Evolutionary conservation across 192 early-diverging fungal genomes (phyloP).

Genomic region (Coemansia sp.): DNA sequence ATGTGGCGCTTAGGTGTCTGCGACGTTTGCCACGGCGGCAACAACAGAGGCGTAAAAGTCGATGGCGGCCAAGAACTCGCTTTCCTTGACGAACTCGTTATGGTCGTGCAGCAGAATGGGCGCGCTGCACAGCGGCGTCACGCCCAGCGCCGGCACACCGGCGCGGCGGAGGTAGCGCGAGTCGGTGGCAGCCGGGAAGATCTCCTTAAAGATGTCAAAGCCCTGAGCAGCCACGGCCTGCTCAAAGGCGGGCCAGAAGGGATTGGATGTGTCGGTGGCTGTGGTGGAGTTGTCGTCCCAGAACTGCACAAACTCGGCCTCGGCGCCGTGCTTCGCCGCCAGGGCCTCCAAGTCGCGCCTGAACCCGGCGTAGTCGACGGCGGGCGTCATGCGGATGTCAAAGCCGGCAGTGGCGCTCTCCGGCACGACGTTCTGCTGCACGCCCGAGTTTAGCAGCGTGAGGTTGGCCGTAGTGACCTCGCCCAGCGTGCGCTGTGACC

Average conservation of each 20-base stretch:
- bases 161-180: conserved; percentile 75
- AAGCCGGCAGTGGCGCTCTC: conserved; percentile 67
- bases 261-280: conserved; percentile 58
- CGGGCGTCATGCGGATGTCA: conserved; percentile 79
- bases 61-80: conserved; percentile 72
- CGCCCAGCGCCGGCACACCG: conserved; percentile 80
- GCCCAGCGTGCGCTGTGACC: conserved; percentile 59
- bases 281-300: conserved; percentile 62
- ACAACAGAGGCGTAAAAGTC: conserved; percentile 74
- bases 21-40: conserved; percentile 54
- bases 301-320: conserved; percentile 67
- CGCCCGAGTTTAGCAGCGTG: conserved; percentile 72
- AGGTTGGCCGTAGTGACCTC: conserved; percentile 85
- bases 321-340: conserved; percentile 53
- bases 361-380: conserved; percentile 67
- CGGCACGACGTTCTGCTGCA: conserved; percentile 84
- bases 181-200: conserved; percentile 88
- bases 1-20: background rate
- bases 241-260: conserved; percentile 70
- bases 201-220: conserved; percentile 66
- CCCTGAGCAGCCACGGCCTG: conserved; percentile 59
- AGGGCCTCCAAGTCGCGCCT: conserved; percentile 35
- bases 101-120: conserved; percentile 86
- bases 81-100: conserved; percentile 82
- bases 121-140: conserved; percentile 79